Evolutionary conservation across 352 stramenopile genomes (phyloP).

Genomic region (Blastocystis sp.): DNA sequence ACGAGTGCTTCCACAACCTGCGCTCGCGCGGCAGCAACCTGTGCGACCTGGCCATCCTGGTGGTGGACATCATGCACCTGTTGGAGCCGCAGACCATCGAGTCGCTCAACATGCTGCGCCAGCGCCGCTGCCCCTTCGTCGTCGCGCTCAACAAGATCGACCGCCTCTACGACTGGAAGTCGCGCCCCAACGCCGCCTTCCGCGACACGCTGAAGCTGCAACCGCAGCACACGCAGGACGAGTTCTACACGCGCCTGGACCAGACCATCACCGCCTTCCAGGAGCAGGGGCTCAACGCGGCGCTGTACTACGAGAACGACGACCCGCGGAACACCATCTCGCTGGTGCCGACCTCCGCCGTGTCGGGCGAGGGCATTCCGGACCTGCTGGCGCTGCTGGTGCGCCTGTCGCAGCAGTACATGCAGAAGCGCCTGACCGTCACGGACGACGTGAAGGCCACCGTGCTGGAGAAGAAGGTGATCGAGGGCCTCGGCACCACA

Average conservation of each 20-base stretch:
- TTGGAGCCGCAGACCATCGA: slow-evolving; percentile 98
- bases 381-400: slow-evolving; percentile 94
- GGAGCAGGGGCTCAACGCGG: slow-evolving; percentile 94
- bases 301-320: slow-evolving; percentile 98
- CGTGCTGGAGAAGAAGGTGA: slow-evolving; percentile 97
- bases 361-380: slow-evolving; percentile 94
- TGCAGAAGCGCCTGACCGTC: slow-evolving; percentile 84
- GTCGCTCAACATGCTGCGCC: slow-evolving; percentile 90
- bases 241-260: slow-evolving; percentile 89
- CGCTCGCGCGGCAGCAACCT: slow-evolving; percentile 90
- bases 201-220: slow-evolving; percentile 80
- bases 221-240: slow-evolving; percentile 87
- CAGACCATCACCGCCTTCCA: slow-evolving; percentile 90
- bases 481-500: slow-evolving; percentile 95
- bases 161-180: slow-evolving; percentile 96
- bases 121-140: slow-evolving; percentile 93
- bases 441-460: slow-evolving; percentile 90
- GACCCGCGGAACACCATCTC: slow-evolving; percentile 90
- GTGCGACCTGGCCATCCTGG: slow-evolving; percentile 98
- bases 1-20: slow-evolving; percentile 99
- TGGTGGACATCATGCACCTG: slow-evolving; percentile 99
- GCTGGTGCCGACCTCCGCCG: slow-evolving; percentile 94
- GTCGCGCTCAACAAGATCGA: slow-evolving; percentile 98
- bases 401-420: slow-evolving; percentile 89
- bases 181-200: slow-evolving; percentile 87